phyloP scores from a whole-genome alignment of 2,329 filamentous ascomycete genomes.

The Raffaelea ambrosiae region DNA sequence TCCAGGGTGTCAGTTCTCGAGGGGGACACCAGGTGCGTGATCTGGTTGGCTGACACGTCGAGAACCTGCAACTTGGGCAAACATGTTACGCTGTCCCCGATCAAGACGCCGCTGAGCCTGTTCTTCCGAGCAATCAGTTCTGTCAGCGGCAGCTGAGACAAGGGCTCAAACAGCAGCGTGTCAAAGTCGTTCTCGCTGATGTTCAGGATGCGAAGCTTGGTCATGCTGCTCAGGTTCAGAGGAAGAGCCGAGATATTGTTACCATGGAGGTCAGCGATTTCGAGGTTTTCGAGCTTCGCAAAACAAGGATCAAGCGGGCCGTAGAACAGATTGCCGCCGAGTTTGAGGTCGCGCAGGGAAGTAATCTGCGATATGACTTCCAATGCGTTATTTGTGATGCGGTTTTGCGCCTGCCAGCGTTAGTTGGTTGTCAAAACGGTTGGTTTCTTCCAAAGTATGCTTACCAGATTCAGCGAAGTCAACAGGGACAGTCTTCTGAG shows the following conservation, averaged over 20 bases:
- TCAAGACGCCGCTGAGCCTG: conserved; percentile 62
- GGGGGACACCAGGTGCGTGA: conserved; percentile 44
- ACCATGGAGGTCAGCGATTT: conserved; percentile 70
- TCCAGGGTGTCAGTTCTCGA: conserved; percentile 35
- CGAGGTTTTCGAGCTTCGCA: conserved; percentile 57
- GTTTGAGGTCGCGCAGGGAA: conserved; percentile 67
- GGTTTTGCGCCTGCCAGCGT: conserved; percentile 63
- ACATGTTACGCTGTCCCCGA: conserved; percentile 50
- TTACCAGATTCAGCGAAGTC: conserved; percentile 72
- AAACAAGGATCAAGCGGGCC: conserved; percentile 60
- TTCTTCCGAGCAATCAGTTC: conserved; percentile 74
- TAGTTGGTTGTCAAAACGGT: background rate
- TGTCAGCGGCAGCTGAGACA: conserved; percentile 60
- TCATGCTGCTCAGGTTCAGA: conserved; percentile 55
- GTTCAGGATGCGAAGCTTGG: conserved; percentile 66
- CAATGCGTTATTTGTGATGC: conserved; percentile 62
- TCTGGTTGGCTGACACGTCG: conserved; percentile 68
- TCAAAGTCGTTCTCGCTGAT: conserved; percentile 71
- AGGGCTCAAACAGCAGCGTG: conserved; percentile 58
- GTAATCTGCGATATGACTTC: conserved; percentile 66
- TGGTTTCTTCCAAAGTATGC: conserved; percentile 18
- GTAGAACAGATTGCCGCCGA: conserved; percentile 68
- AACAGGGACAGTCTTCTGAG: conserved; percentile 64
- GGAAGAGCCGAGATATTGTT: conserved; percentile 73
- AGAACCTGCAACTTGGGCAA: conserved; percentile 63